Percentiles rank a stretch among this genome's conserved stretches.
These are phyloP conservation scores for Tetradesmus lagerheimii DNA, from an alignment of 139 green algal species.

Conservation along the genomic window DNA sequence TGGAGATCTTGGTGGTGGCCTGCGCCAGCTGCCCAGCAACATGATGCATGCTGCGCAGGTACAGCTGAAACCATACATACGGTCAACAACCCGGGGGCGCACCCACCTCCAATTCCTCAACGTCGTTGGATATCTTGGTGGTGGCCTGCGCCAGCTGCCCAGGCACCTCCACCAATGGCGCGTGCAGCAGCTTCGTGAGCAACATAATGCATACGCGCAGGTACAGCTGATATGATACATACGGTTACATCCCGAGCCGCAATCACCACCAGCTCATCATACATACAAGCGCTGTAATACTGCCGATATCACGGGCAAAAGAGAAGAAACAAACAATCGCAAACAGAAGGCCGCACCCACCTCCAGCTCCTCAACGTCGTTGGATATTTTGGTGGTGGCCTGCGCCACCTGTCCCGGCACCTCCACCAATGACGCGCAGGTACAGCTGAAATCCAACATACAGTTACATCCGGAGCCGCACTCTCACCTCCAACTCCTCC, in stretches of 20 bases:
- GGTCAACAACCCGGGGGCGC: background rate
- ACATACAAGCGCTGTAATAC: too few species aligned
- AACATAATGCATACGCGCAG: too few species aligned
- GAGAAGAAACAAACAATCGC: too few species aligned
- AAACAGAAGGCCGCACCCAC: too few species aligned
- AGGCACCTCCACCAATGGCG: slow-evolving; percentile 58
- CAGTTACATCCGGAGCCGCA: background rate
- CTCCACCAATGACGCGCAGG: slow-evolving; percentile 52
- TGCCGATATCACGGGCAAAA: too few species aligned
- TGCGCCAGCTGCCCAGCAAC: slow-evolving; percentile 83
- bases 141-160: slow-evolving; percentile 89
- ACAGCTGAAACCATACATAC: background rate
- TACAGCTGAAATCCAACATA: background rate
- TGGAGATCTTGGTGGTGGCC: slow-evolving; percentile 51
- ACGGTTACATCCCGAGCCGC: too few species aligned
- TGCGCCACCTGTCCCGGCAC: slow-evolving; percentile 83
- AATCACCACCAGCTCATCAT: too few species aligned
- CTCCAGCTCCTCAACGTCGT: slow-evolving; percentile 31
- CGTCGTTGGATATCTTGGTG: slow-evolving; percentile 63
- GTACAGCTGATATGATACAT: too few species aligned
- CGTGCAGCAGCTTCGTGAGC: too few species aligned
- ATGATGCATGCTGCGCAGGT: slow-evolving; percentile 49
- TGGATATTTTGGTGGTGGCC: slow-evolving; percentile 51
- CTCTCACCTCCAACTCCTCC: slow-evolving; percentile 86
- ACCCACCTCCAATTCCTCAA: slow-evolving; percentile 88